phyloP scores from a whole-genome alignment of 192 early-diverging fungal species.

The Linnemannia schmuckeri region DNA sequence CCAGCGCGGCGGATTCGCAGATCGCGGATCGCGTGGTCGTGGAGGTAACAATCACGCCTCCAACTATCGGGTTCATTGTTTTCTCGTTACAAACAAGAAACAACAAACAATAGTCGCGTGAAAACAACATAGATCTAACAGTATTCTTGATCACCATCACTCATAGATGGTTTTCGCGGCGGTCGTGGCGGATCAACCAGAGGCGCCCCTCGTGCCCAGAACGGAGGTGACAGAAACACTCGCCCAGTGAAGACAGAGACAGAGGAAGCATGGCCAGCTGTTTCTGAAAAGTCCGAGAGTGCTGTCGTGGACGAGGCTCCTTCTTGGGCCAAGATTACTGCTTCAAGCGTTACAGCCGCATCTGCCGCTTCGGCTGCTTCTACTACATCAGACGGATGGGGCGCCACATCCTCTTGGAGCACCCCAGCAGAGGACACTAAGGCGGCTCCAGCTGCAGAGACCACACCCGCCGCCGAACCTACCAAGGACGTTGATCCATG shows the following conservation, averaged over 20 bases:
- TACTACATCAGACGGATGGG: conserved; percentile 1
- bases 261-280: conserved; percentile 24
- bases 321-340: conserved; percentile 62
- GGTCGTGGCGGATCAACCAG: conserved; percentile 67
- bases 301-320: conserved; percentile 31
- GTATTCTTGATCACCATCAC: not conserved
- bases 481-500: conserved; percentile 33
- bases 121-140: not conserved
- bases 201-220: conserved; percentile 51
- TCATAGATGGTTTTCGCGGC: conserved; percentile 72
- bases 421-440: not conserved
- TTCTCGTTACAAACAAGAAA: not conserved
- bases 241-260: conserved; percentile 38
- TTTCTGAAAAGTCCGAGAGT: conserved; percentile 28
- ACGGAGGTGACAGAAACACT: conserved; percentile 39
- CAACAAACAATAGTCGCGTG: not conserved
- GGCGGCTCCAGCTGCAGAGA: conserved; percentile 11
- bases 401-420: conserved; percentile 7
- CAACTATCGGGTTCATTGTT: not conserved
- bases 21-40: conserved; percentile 70
- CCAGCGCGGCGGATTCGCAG: conserved; percentile 69
- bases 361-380: conserved; percentile 16
- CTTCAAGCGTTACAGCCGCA: conserved; percentile 7
- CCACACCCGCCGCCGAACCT: conserved; percentile 24
- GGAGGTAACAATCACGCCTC: conserved; percentile 63